Conservation (phyloP, 129 eudicot species). For the Scalesia atractyloides region DNA sequence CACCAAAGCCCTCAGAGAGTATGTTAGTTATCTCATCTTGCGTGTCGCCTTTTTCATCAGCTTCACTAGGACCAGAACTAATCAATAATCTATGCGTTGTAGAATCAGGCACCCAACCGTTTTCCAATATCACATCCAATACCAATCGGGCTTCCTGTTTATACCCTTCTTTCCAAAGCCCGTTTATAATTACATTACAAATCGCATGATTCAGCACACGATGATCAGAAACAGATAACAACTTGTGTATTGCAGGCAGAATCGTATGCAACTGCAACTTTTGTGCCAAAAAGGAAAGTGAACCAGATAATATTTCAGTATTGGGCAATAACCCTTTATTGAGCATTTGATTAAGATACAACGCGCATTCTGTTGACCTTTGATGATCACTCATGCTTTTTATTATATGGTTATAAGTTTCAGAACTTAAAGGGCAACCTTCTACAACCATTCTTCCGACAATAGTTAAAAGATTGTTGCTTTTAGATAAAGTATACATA, state of each 20-base stretch:
- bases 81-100: slow-evolving; percentile 61
- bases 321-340: slow-evolving; percentile 49
- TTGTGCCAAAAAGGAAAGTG: slow-evolving; percentile 49
- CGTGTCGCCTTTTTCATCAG: slow-evolving; percentile 20
- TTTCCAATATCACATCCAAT: slow-evolving; percentile 71
- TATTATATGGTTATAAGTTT: slow-evolving; percentile 53
- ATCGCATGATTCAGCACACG: slow-evolving; percentile 48
- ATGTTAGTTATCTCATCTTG: slow-evolving; percentile 61
- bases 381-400: slow-evolving; percentile 35
- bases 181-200: slow-evolving; percentile 46
- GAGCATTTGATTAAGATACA: slow-evolving; percentile 52
- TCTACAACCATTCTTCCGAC: slow-evolving; percentile 56
- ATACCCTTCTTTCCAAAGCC: slow-evolving; percentile 73
- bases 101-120: slow-evolving; percentile 83
- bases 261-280: slow-evolving; percentile 50
- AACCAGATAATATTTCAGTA: slow-evolving; percentile 44
- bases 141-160: slow-evolving; percentile 50
- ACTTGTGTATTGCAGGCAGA: slow-evolving; percentile 33
- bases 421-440: slow-evolving; percentile 55
- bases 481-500: slow-evolving; percentile 29
- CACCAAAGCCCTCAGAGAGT: slow-evolving; percentile 65
- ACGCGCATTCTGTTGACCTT: slow-evolving; percentile 33
- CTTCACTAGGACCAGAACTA: slow-evolving; percentile 34
- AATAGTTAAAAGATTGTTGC: slow-evolving; percentile 23
- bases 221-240: slow-evolving; percentile 28